These are phyloP conservation scores for Puccinellia tenuiflora DNA, from an alignment of 176 grass and related monocot species.

Conservation along the genomic window DNA sequence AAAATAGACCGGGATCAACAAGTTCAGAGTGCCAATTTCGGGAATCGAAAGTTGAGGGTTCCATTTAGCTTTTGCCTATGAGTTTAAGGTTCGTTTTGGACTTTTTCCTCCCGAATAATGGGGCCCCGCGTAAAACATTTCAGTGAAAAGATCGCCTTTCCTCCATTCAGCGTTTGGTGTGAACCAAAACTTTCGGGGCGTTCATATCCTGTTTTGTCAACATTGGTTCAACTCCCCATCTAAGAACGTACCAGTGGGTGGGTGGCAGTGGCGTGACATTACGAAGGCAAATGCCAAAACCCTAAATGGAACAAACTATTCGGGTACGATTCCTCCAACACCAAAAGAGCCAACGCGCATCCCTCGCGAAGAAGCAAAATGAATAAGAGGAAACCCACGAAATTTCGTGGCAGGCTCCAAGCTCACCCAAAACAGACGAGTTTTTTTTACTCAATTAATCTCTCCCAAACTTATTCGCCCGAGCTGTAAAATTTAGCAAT, in stretches of 20 bases:
- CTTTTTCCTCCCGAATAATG: too few species aligned
- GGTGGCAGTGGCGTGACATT: neutral
- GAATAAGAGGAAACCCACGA: neutral
- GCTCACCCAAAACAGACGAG: too few species aligned
- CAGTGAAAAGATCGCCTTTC: neutral
- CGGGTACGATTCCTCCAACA: too few species aligned
- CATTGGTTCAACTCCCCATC: neutral
- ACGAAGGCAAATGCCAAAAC: neutral
- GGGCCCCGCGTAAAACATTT: neutral
- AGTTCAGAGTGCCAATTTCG: too few species aligned
- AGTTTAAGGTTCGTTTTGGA: too few species aligned
- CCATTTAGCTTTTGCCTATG: too few species aligned
- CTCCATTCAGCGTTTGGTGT: neutral
- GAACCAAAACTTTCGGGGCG: neutral
- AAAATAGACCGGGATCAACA: too few species aligned
- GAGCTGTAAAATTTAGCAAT: too few species aligned
- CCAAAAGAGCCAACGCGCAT: neutral
- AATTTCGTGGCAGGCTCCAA: neutral
- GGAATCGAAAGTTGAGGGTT: too few species aligned
- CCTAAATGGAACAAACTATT: too few species aligned
- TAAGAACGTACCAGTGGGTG: neutral
- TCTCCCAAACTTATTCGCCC: too few species aligned
- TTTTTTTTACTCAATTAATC: neutral
- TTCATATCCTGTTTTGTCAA: neutral
- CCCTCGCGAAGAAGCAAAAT: too few species aligned